These are phyloP conservation scores for Talaromyces borbonicus DNA, from an alignment of 495 filamentous ascomycete genomes.

Conservation along the genomic window DNA sequence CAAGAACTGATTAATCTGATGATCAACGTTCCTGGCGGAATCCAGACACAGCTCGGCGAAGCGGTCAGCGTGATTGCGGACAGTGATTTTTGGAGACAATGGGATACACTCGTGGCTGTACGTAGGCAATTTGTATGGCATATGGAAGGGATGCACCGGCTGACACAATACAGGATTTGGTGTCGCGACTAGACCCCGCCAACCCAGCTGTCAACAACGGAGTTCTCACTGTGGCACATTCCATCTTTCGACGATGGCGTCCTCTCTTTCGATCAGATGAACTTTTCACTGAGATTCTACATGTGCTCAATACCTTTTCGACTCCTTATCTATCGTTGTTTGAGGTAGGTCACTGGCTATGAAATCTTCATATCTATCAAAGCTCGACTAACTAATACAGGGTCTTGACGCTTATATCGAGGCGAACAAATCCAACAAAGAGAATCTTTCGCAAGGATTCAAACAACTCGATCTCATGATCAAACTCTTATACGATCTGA, in stretches of 20 bases:
- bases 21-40: conserved; percentile 76
- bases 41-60: conserved; percentile 91
- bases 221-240: conserved; percentile 92
- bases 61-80: conserved; percentile 95
- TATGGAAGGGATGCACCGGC: conserved; percentile 4
- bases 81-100: conserved; percentile 91
- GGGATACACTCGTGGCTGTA: conserved; percentile 85
- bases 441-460: conserved; percentile 61
- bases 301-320: conserved; percentile 78
- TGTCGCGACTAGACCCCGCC: conserved; percentile 68
- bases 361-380: not conserved
- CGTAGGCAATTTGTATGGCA: conserved; percentile 10
- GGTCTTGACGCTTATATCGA: conserved; percentile 69
- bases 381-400: conserved; percentile 27
- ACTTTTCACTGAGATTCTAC: conserved; percentile 87
- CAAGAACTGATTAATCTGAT: conserved; percentile 89
- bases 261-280: conserved; percentile 86
- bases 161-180: conserved; percentile 56
- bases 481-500: conserved; percentile 90
- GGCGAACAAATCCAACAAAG: conserved; percentile 62
- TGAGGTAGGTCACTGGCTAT: conserved; percentile 37
- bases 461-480: conserved; percentile 75
- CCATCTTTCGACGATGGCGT: conserved; percentile 94
- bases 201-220: conserved; percentile 80
- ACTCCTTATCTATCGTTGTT: conserved; percentile 71